Conservation (phyloP, 179 eudicot species). For the Silene vulgaris region DNA sequence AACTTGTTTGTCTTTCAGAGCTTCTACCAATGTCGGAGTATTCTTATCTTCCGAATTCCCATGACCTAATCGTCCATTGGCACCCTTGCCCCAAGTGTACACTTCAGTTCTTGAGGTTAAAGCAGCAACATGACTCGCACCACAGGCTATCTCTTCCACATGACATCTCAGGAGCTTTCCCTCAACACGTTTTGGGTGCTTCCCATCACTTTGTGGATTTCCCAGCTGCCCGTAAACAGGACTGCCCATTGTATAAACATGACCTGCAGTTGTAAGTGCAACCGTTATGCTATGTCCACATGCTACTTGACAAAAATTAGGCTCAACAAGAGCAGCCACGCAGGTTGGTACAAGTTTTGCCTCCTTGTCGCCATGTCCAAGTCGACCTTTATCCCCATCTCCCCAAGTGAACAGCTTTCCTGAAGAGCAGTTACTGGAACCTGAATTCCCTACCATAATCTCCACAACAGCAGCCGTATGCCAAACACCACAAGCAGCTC, state of each 20-base stretch:
- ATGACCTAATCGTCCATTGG: conserved; percentile 91
- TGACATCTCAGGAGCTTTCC: conserved; percentile 66
- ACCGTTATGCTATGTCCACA: conserved; percentile 90
- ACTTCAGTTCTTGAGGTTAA: conserved; percentile 92
- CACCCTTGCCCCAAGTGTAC: conserved; percentile 97
- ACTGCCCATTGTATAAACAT: conserved; percentile 90
- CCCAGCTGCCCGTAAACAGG: conserved; percentile 94
- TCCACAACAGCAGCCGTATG: conserved; percentile 99
- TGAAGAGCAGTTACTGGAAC: conserved; percentile 87
- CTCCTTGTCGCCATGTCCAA: conserved; percentile 94
- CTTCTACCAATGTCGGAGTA: conserved; percentile 77
- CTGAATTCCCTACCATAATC: conserved; percentile 87
- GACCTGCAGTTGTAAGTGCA: conserved; percentile 89
- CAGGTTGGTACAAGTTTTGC: conserved; percentile 88
- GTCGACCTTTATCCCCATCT: conserved; percentile 90
- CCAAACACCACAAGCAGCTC: conserved; percentile 97
- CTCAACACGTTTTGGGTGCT: conserved; percentile 68
- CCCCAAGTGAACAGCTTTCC: conserved; percentile 98
- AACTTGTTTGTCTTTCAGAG: conserved; percentile 90
- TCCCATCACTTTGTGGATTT: conserved; percentile 78
- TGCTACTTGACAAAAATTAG: conserved; percentile 83
- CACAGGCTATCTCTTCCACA: conserved; percentile 93
- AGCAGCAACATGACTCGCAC: conserved; percentile 86
- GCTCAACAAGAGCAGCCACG: conserved; percentile 89
- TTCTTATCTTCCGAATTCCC: conserved; percentile 81